Conservation (phyloP, 257 asterid species). For the Salvia rosmarinus region DNA sequence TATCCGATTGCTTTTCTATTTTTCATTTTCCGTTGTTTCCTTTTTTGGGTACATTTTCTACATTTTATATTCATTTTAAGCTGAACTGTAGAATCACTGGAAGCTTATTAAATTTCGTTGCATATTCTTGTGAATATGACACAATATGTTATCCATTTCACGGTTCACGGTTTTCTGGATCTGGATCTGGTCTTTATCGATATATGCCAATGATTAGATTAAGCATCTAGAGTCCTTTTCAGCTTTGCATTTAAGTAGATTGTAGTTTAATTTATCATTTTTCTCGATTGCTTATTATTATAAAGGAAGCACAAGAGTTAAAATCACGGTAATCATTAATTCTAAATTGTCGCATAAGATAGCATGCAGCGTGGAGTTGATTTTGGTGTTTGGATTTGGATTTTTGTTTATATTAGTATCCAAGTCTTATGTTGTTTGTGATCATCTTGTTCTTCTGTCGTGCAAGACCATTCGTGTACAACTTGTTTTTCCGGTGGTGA, state of each 20-base stretch:
- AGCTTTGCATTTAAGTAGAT: neutral
- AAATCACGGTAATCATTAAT: slow-evolving; percentile 15
- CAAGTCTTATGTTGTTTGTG: slow-evolving; percentile 13
- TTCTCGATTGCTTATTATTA: neutral
- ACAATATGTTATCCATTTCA: neutral
- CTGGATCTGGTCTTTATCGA: neutral
- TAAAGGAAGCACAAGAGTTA: slow-evolving; percentile 11
- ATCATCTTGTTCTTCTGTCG: slow-evolving; percentile 16
- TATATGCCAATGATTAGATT: slow-evolving; percentile 2
- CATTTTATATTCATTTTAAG: slow-evolving; percentile 8
- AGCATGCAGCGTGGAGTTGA: slow-evolving; percentile 1
- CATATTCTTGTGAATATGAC: neutral
- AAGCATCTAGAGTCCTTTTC: neutral
- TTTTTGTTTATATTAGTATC: neutral
- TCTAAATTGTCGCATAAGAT: slow-evolving; percentile 6
- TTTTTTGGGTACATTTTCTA: neutral
- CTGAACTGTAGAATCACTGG: neutral
- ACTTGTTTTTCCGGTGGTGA: slow-evolving; percentile 16
- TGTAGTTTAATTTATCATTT: neutral
- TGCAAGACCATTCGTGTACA: neutral
- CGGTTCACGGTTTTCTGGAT: too few species aligned
- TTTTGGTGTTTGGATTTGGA: neutral
- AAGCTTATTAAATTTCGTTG: neutral
- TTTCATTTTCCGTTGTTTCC: neutral
- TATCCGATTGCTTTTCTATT: slow-evolving; percentile 9